Conservation (phyloP, 805 yeast genomes). For the Ogataea minuta region DNA sequence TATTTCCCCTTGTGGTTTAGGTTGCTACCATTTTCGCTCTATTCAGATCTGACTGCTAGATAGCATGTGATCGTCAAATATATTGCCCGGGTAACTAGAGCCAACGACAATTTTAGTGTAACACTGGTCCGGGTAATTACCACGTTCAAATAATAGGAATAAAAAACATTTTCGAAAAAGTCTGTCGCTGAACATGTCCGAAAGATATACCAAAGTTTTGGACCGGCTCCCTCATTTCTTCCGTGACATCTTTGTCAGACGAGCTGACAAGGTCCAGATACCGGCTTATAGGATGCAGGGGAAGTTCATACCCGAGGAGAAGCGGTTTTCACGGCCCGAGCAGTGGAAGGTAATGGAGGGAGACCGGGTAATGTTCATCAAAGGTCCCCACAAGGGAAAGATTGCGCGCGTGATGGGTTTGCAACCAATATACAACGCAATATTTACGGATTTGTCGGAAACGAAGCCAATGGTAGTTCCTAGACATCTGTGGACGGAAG, state of each 20-base stretch:
- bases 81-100: no score
- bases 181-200: conserved; percentile 9
- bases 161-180: neutral
- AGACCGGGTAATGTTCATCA: conserved; percentile 69
- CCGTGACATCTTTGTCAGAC: conserved; percentile 29
- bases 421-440: conserved; percentile 58
- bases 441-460: conserved; percentile 66
- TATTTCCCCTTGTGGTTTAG: neutral
- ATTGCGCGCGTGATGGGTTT: conserved; percentile 65
- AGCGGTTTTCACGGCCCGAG: conserved; percentile 40
- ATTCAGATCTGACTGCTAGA: conserved; percentile 3
- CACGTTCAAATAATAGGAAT: neutral
- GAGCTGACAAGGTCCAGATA: conserved; percentile 30
- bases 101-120: no score
- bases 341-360: conserved; percentile 69
- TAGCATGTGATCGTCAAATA: conserved; percentile 5
- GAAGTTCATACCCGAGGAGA: conserved; percentile 31
- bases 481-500: conserved; percentile 65
- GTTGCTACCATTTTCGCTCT: neutral
- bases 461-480: conserved; percentile 66
- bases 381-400: conserved; percentile 73
- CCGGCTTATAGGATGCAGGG: conserved; percentile 32
- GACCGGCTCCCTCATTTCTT: conserved; percentile 31
- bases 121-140: no score
- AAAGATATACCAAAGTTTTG: conserved; percentile 33